phyloP scores from a whole-genome alignment of 805 yeast genomes.

The Isabelozyma rhagii region DNA sequence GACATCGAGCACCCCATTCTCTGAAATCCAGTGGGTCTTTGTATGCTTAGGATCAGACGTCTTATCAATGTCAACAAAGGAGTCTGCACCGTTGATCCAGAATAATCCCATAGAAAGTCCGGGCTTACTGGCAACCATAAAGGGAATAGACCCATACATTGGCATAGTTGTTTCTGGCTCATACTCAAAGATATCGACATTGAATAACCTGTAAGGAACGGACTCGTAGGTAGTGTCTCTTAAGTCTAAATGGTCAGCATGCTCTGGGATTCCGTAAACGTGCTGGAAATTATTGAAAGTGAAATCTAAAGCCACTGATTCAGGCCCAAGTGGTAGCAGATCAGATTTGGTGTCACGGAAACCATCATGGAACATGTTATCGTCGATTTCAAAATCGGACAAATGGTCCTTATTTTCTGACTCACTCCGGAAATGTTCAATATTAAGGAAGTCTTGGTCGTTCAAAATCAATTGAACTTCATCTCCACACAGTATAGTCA shows the following conservation, averaged over 20 bases:
- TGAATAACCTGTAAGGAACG: slow-evolving; percentile 79
- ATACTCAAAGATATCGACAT: slow-evolving; percentile 95
- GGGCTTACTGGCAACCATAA: slow-evolving; percentile 66
- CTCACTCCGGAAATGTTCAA: slow-evolving; percentile 72
- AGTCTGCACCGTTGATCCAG: slow-evolving; percentile 93
- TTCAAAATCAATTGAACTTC: slow-evolving; percentile 57
- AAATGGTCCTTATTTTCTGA: slow-evolving; percentile 34
- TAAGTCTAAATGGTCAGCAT: slow-evolving; percentile 75
- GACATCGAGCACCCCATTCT: slow-evolving; percentile 79
- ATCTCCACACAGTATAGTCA: slow-evolving; percentile 46
- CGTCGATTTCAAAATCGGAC: slow-evolving; percentile 58
- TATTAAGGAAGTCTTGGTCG: slow-evolving; percentile 65
- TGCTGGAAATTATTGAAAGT: slow-evolving; percentile 55
- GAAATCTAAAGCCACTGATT: slow-evolving; percentile 80
- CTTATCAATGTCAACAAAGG: slow-evolving; percentile 72
- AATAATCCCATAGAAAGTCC: slow-evolving; percentile 69
- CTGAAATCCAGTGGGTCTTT: slow-evolving; percentile 89
- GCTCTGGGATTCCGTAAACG: slow-evolving; percentile 96
- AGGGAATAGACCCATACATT: slow-evolving; percentile 95
- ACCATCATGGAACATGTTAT: slow-evolving; percentile 65
- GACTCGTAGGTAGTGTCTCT: slow-evolving; percentile 62
- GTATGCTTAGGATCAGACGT: slow-evolving; percentile 20
- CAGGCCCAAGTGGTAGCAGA: slow-evolving; percentile 78
- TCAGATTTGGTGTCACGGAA: slow-evolving; percentile 69
- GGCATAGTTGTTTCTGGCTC: slow-evolving; percentile 78